Evolutionary conservation across 495 filamentous ascomycete genomes (phyloP).

Genomic region (Hypoxylon perforatum): DNA sequence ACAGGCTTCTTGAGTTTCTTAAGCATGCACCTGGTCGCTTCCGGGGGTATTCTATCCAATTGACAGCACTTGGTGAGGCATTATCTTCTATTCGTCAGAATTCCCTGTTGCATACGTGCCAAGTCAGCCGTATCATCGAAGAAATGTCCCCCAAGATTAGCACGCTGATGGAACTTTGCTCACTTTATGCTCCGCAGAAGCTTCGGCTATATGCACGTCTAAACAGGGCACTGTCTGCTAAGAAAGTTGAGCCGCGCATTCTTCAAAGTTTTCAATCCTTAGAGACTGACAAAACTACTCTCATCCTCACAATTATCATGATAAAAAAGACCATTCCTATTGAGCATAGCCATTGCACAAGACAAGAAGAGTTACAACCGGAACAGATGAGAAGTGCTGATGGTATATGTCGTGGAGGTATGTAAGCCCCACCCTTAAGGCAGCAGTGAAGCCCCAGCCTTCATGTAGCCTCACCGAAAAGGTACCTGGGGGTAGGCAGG

Average conservation of each 20-base stretch:
- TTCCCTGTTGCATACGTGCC: slow-evolving; percentile 6
- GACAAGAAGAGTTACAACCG: too few species aligned
- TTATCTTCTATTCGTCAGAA: neutral
- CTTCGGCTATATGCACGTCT: neutral
- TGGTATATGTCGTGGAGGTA: too few species aligned
- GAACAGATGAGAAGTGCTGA: too few species aligned
- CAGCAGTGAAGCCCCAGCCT: too few species aligned
- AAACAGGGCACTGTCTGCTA: neutral
- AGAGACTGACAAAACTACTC: slow-evolving; percentile 17
- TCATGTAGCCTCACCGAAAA: too few species aligned
- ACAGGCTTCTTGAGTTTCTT: slow-evolving; percentile 11
- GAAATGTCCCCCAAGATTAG: slow-evolving; percentile 13
- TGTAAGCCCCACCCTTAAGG: too few species aligned
- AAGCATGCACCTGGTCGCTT: slow-evolving; percentile 10
- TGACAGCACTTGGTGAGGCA: neutral
- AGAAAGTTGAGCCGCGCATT: neutral
- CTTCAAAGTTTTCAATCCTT: slow-evolving; percentile 11
- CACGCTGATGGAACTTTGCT: neutral
- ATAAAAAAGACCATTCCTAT: neutral
- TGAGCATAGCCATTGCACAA: neutral
- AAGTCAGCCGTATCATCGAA: neutral
- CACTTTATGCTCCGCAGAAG: neutral
- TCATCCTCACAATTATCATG: slow-evolving; percentile 14
- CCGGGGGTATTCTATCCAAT: neutral
- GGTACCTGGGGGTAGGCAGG: too few species aligned